Percentiles rank a stretch among this genome's conserved stretches.
These are phyloP conservation scores for Pseudozyma thailandica DNA, from an alignment of 1,284 basidiomycete species.

Conservation along the genomic window DNA sequence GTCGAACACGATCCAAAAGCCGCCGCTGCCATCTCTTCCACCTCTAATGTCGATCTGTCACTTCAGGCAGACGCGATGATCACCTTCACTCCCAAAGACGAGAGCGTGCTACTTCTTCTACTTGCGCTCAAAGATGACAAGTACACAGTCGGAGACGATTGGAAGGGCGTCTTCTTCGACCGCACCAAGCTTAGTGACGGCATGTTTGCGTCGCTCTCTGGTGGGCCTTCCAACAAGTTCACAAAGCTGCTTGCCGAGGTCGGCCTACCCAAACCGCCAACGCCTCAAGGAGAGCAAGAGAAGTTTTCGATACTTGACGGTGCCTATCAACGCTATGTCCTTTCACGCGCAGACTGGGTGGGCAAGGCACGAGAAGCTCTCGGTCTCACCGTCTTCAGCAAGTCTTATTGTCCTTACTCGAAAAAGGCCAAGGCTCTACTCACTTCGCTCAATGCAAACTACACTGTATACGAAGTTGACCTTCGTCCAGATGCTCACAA, in stretches of 20 bases:
- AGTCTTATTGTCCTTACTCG: conserved; percentile 50
- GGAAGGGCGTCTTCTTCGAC: conserved; percentile 31
- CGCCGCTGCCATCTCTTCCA: background rate
- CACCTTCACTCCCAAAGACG: conserved; percentile 25
- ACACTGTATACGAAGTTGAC: conserved; percentile 45
- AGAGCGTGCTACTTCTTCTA: conserved; percentile 37
- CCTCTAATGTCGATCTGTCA: conserved; percentile 2
- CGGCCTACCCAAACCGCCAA: conserved; percentile 17
- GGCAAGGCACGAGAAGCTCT: conserved; percentile 9
- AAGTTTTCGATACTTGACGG: conserved; percentile 26
- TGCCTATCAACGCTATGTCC: conserved; percentile 28
- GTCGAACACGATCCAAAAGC: conserved; percentile 9
- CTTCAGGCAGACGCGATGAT: conserved; percentile 26
- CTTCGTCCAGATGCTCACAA: conserved; percentile 30
- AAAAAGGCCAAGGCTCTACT: conserved; percentile 38
- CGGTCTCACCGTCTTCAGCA: conserved; percentile 48
- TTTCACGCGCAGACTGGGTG: conserved; percentile 39
- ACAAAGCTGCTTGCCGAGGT: conserved; percentile 36
- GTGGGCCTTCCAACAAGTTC: conserved; percentile 35
- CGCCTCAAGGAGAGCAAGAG: background rate
- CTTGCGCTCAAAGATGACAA: conserved; percentile 23
- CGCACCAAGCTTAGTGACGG: conserved; percentile 15
- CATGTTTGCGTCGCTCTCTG: conserved; percentile 20
- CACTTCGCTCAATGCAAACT: conserved; percentile 24
- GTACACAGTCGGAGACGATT: conserved; percentile 30